phyloP scores from a whole-genome alignment of 1,284 basidiomycete genomes.

The Rugosomyces carneus region DNA sequence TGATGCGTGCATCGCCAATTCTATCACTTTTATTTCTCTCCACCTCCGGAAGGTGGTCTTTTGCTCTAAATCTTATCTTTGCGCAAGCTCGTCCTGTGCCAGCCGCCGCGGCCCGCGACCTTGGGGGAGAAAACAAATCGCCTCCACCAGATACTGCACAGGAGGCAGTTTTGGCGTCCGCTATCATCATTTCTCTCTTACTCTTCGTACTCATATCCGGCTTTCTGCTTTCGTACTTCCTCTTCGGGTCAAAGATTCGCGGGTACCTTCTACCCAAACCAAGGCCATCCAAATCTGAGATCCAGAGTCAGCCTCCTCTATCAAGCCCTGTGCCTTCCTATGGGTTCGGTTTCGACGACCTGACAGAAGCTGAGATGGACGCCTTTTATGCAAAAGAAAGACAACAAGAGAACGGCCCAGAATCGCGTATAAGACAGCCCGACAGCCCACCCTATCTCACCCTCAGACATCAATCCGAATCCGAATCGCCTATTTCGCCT shows the following conservation, averaged over 20 bases:
- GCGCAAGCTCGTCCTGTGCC: slow-evolving; percentile 6
- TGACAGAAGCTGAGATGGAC: slow-evolving; percentile 18
- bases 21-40: slow-evolving; percentile 3
- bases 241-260: slow-evolving; percentile 10
- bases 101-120: neutral
- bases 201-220: slow-evolving; percentile 12
- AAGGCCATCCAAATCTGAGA: neutral
- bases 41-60: slow-evolving; percentile 9
- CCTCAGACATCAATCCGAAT: slow-evolving; percentile 10
- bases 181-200: slow-evolving; percentile 11
- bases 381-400: slow-evolving; percentile 14
- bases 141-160: neutral
- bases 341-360: slow-evolving; percentile 22
- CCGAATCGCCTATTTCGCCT: slow-evolving; percentile 2
- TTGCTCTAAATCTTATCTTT: neutral
- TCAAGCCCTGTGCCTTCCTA: slow-evolving; percentile 6
- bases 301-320: neutral
- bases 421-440: slow-evolving; percentile 14
- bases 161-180: slow-evolving; percentile 8
- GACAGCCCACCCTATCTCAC: slow-evolving; percentile 16
- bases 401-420: slow-evolving; percentile 5
- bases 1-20: slow-evolving; percentile 1
- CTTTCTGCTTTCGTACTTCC: slow-evolving; percentile 7
- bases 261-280: slow-evolving; percentile 1
- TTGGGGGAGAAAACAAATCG: neutral